Base-by-base conservation (phyloP, 2,329 filamentous ascomycete species). In the Colletotrichum gloeosporioides region DNA sequence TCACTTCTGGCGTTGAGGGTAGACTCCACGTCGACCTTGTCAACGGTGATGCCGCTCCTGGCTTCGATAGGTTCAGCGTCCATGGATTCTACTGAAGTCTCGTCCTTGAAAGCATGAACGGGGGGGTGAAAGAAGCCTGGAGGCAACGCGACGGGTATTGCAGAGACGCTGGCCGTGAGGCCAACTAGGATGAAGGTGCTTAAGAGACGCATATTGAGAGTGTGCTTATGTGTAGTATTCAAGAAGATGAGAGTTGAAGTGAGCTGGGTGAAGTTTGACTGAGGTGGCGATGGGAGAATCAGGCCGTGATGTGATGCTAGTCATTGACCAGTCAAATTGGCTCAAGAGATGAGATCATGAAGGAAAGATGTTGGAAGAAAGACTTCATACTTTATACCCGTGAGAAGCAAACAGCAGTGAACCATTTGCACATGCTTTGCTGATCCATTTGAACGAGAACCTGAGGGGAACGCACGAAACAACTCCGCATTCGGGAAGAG, bases 321-420 rank as follows among this genome's bases (percentile, higher is more conserved):
- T 49, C 9, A 13, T 1, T 6, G 0, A 49, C n/a, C 10, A 49
- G 18, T 49, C 0, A 49, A 49, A 18, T 49, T 49, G 44, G 44
- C 44, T 49, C 18, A 13, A 49, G 10, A 0, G 1, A 13, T 22
- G 18, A 22, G n/a, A 49, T 49, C 10, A 22, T 44, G 36, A 8
- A 16, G 16, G 13, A 2, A 8, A 7, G 16, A 8, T 36, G 6
- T 36, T 7, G 34, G 34, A 36, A 6, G 18, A 44, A 5, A 44
- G 1, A 44, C 16, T n/a, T 6, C 39, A 10, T 2, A 3, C 4
- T 44, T 44, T 49, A 49, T 49, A 49, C 3, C 44, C 44, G 44
- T 22, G 6, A 1, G 44, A 12, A 22, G 18, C 0, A 7, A 1
- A n/a, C 0, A 49, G 7, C 44, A 0, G 0, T 0, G 44, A 49